Percentiles rank a stretch among this genome's conserved stretches.
Conservation (phyloP, 257 asterid genomes). For the Przewalskia tangutica region DNA sequence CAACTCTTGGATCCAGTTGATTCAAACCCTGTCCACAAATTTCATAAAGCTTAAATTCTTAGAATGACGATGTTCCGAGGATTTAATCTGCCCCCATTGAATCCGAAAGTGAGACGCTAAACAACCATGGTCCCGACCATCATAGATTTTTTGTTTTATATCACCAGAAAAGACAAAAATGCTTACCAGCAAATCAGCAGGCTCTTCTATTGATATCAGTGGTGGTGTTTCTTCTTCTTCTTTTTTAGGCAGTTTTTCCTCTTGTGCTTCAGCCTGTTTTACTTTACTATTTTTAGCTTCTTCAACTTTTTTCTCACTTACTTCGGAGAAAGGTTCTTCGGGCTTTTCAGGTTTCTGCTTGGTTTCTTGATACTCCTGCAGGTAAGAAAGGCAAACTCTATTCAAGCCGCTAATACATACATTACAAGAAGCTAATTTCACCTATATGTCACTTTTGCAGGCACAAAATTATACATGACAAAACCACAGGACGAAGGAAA, state of each 20-base stretch:
- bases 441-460: background rate
- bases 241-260: slow-evolving; percentile 17
- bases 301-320: slow-evolving; percentile 16
- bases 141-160: background rate
- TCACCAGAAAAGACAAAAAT: background rate
- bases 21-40: slow-evolving; percentile 34
- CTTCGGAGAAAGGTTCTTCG: slow-evolving; percentile 19
- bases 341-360: slow-evolving; percentile 30
- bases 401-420: background rate
- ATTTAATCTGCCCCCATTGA: background rate
- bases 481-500: background rate
- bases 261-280: slow-evolving; percentile 7
- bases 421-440: background rate
- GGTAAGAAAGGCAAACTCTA: background rate
- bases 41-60: background rate
- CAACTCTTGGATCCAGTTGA: slow-evolving; percentile 38
- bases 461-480: background rate
- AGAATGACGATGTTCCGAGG: background rate
- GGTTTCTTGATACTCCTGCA: slow-evolving; percentile 31
- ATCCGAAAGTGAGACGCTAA: background rate
- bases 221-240: slow-evolving; percentile 24
- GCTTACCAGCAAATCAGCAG: slow-evolving; percentile 59
- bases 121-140: background rate
- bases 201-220: slow-evolving; percentile 27
- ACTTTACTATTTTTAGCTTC: slow-evolving; percentile 25